Evolutionary conservation across 2,329 filamentous ascomycete genomes (phyloP).

Genomic region (Lachnellula occidentalis): DNA sequence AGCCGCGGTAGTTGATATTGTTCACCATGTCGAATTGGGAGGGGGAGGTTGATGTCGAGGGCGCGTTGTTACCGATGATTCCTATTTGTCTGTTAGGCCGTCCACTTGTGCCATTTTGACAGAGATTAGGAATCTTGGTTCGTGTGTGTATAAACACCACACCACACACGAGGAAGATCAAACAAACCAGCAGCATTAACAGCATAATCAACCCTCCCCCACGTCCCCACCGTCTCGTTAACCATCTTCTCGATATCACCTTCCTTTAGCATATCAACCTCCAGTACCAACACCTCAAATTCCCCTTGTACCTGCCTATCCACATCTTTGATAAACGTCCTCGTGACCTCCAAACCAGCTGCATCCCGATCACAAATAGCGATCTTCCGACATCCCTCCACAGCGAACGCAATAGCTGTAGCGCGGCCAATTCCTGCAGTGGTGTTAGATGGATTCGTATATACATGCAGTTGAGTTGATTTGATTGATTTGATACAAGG

Average conservation of each 20-base stretch:
- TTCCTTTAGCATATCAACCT: conserved; percentile 34
- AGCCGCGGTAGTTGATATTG: conserved; percentile 39
- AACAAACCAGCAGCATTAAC: conserved; percentile 38
- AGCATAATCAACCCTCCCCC: conserved; percentile 41
- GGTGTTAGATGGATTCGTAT: not conserved
- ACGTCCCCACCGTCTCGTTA: conserved; percentile 29
- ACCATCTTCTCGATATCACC: conserved; percentile 33
- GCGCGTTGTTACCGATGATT: conserved; percentile 20
- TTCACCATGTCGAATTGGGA: conserved; percentile 40
- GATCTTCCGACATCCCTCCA: conserved; percentile 39
- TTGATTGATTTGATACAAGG: too few relatives aligned
- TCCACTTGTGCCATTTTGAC: too few relatives aligned
- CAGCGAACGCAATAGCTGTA: conserved; percentile 39
- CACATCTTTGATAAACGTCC: conserved; percentile 19
- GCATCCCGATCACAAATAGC: conserved; percentile 38
- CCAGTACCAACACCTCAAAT: conserved; percentile 21
- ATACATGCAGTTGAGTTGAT: not conserved
- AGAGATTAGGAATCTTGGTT: too few relatives aligned
- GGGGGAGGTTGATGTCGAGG: conserved; percentile 26
- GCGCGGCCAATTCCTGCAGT: conserved; percentile 39
- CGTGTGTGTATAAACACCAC: too few relatives aligned
- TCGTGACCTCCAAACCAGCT: conserved; percentile 31
- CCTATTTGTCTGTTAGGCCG: conserved; percentile 10
- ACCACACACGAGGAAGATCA: too few relatives aligned
- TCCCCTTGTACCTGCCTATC: too few relatives aligned